Base-by-base conservation (phyloP, 345 rosid species). In the Melastoma malabathricum region DNA sequence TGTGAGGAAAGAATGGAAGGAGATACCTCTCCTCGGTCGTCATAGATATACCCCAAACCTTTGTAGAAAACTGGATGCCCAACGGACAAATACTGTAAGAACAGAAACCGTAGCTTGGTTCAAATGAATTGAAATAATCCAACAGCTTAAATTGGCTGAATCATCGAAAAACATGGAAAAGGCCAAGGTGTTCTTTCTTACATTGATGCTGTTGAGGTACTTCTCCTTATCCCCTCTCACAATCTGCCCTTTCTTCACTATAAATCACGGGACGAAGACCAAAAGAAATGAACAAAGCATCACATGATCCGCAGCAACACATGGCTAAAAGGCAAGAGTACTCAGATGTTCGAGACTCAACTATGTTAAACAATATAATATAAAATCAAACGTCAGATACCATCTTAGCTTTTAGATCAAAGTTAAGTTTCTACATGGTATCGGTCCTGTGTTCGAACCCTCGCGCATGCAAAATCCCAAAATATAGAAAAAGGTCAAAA, bases 241-340 rank as follows among this genome's bases (percentile, higher is more conserved):
- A 53, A 89, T 83, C 77, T 89, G 96, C 7, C 98, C 98, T 66
- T 89, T 89, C 80, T 83, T 89, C 96, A 89, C 94, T 89, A 51
- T 16, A 38, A 45, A n/a, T 3, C 20, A 58, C 14, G 16, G 29
- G 34, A 44, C 49, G 31, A 4, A n/a, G 47, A 25, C 29, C 13
- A 39, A 16, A 43, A 44, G 27, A 16, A 53, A 41, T 8, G n/a
- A n/a, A n/a, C n/a, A n/a, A n/a, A n/a, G n/a, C 17, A 15, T 34
- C 15, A 34, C 46, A 18, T 17, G 6, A 19, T 13, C 39, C 48
- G 16, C 22, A 45, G 8, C 22, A 41, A 19, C 19, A 13, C 13
- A 3, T n/a, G n/a, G n/a, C n/a, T n/a, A n/a, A n/a, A n/a, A n/a
- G n/a, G n/a, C n/a, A n/a, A n/a, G 15, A 41, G 3, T n/a, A 15